Base-by-base conservation (phyloP, 352 stramenopile genomes). In the Globisporangium ultimum region DNA sequence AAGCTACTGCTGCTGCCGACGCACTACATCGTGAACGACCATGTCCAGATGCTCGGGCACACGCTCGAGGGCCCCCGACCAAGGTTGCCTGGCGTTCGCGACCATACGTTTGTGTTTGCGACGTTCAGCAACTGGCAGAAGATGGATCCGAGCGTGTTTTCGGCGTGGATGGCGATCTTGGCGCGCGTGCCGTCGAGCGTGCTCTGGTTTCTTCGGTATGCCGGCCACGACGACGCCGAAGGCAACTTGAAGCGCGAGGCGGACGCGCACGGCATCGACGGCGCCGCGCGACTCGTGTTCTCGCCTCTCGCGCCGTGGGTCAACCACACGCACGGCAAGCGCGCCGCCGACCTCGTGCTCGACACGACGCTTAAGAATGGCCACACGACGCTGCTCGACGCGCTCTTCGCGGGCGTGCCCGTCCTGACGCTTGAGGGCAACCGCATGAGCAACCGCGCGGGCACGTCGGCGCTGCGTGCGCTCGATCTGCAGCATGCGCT, bases 41-140 rank as follows among this genome's bases (percentile, higher is more conserved):
- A 94, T 63, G 72, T 88, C 48, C 83, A 96, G 58, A 73, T 96
- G 64, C 71, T 90, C 47, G 80, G 74, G 0, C 74, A 87, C 48
- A 78, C 74, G 17, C 41, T 84, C 17, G 55, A 72, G 59, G 72
- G 66, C 1, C 28, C 70, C 0, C 61, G 64, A 5, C 69, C 76
- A 2, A 61, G 58, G 28, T 49, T 70, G 5, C 59, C 67, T 6
- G 53, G 67, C 4, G 38, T 49, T 14, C 21, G 24, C 6, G 58
- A 11, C 5, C 47, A 64, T 38, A 28, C 14, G 41, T 84, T 95
- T 32, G 71, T 91, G 0, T 93, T 96, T 48, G 84, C 83, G 15
- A 89, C 81, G 14, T 91, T 96, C 60, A 93, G 83, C 69, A 93
- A 94, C 60, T 93, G 81, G 76, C 84, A 93, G 66, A 96, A 96